Conservation (phyloP, 768 basidiomycete genomes). For the Rhodotorula paludigena region DNA sequence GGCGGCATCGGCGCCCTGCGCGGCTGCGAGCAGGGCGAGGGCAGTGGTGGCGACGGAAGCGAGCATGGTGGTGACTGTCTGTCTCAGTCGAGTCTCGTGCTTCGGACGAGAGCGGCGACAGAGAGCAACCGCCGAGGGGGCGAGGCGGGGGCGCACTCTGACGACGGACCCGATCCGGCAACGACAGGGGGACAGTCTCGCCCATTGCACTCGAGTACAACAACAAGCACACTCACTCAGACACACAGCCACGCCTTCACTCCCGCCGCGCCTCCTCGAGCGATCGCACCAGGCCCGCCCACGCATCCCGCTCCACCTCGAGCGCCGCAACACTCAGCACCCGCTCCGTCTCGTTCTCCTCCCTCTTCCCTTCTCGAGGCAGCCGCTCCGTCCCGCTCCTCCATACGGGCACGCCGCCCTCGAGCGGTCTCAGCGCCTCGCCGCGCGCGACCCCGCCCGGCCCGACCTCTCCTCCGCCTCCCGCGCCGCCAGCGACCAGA, state of each 20-base stretch:
- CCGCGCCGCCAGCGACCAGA: not conserved
- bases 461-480: constrained; percentile 3
- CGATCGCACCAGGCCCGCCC: constrained; percentile 17
- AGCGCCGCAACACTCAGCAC: constrained; percentile 20
- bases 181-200: too few species aligned
- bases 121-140: too few species aligned
- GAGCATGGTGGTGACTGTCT: constrained; percentile 10
- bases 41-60: constrained; percentile 10
- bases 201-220: too few species aligned
- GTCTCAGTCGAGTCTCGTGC: not conserved
- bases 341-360: not conserved
- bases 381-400: not conserved
- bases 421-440: not conserved
- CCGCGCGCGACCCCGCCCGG: constrained; percentile 30
- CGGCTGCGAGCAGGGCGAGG: constrained; percentile 35
- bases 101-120: not conserved
- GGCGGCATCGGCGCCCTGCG: constrained; percentile 45
- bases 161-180: too few species aligned
- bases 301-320: constrained; percentile 29
- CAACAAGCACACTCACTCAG: not conserved
- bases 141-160: too few species aligned
- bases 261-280: constrained; percentile 1
- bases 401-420: not conserved
- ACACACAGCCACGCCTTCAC: not conserved
- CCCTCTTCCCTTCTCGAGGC: not conserved